A percentile compares a stretch with the other conserved stretches of the same genome.
phyloP scores from a whole-genome alignment of 2,329 filamentous ascomycete genomes.

The Ophiostoma ulmi region DNA sequence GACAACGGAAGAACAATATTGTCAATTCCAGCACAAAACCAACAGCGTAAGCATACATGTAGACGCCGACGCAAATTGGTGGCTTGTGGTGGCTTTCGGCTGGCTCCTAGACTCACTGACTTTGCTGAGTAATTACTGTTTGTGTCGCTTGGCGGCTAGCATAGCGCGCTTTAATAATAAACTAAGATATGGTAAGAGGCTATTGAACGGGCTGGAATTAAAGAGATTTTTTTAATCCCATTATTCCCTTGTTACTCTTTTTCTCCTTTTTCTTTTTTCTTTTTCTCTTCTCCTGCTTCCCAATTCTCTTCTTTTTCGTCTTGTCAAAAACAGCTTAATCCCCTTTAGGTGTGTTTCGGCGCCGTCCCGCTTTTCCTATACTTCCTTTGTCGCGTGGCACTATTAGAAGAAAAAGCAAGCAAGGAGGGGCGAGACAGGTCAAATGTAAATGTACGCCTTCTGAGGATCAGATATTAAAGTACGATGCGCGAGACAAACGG shows the following conservation, averaged over 20 bases:
- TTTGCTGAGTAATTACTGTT: background rate
- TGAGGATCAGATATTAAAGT: background rate
- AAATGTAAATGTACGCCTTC: background rate
- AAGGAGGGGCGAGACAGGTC: background rate
- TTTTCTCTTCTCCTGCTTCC: background rate
- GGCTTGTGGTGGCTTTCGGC: background rate
- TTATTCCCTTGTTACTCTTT: background rate
- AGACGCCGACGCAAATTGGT: background rate
- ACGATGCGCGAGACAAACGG: background rate
- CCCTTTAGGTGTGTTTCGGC: slow-evolving; percentile 14
- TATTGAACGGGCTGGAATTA: background rate
- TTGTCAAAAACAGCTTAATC: slow-evolving; percentile 7
- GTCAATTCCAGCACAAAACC: background rate
- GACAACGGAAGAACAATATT: background rate
- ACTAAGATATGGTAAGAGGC: background rate
- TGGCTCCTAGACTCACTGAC: background rate
- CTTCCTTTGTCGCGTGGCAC: slow-evolving; percentile 14
- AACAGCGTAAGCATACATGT: background rate
- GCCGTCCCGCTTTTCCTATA: slow-evolving; percentile 8
- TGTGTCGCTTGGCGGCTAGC: background rate
- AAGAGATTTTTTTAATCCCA: background rate
- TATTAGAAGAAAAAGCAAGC: slow-evolving; percentile 1
- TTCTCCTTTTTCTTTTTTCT: background rate
- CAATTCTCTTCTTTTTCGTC: background rate
- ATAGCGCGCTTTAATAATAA: background rate